Evolutionary conservation across 2,329 filamentous ascomycete genomes (phyloP), one percentile per base, ranked within the genome.

Genomic region (Botrytis galanthina): DNA sequence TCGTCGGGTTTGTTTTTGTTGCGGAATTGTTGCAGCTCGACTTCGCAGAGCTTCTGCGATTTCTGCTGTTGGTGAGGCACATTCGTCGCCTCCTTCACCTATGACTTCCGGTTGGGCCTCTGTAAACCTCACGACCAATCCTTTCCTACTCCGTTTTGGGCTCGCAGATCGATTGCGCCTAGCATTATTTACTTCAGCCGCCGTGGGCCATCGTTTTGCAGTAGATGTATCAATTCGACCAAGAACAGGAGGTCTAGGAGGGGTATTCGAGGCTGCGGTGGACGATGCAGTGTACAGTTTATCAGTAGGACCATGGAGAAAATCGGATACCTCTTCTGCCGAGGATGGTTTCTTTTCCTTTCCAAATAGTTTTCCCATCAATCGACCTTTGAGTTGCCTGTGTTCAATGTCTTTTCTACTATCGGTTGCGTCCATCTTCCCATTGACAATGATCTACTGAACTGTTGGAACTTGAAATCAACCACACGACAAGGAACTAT

Each of bases 71-170:
- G 74, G 74, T 10, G 63, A 62, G 26, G 72, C 70, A 72, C 92
- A 91, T 81, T 97, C 94, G 79, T 98, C 95, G 48, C 95, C 95
- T 73, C 95, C 95, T 82, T 95, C 91, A 64, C 95, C 95, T 79
- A 98, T 98, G 75, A 97, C 83, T 64, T 94, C 92, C 10, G 95
- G 94, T 72, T 87, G 86, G 16, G 87, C 87, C 77, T 93, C 89
- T 70, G 87, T 88, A 79, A 98, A 98, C 73, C 86, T 89, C 51
- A 98, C 95, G 7, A 85, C 85, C 75, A 96, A 84, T 16, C 92
- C 92, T 82, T 93, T 93, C 80, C 87, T 89, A 72, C 83, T 85
- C 78, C 84, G 81, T 73, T 82, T 82, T 73, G 79, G 80, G 78
- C 78, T 82, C 79, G 78, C 76, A 76, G 76, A 83, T 63, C 75